A percentile compares a stretch with the other conserved stretches of the same genome.
phyloP scores from a whole-genome alignment of 1,284 basidiomycete genomes.

The Boletellus deceptivus region DNA sequence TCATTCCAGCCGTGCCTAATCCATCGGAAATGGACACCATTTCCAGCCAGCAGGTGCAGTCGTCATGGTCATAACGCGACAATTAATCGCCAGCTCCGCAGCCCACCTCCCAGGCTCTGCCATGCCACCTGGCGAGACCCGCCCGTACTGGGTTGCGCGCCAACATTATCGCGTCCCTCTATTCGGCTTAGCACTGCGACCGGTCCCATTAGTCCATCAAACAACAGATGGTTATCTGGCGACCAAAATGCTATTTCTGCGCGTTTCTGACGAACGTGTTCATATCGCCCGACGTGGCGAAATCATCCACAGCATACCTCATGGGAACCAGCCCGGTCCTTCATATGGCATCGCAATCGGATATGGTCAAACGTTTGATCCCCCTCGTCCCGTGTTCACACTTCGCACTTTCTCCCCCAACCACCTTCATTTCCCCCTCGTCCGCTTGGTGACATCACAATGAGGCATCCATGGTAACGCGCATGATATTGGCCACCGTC shows the following conservation, averaged over 20 bases:
- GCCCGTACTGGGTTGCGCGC: conserved; percentile 18
- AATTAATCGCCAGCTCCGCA: conserved; percentile 6
- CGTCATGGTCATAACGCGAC: neutral
- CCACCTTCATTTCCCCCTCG: too few relatives aligned
- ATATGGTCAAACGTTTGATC: conserved; percentile 1
- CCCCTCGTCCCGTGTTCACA: neutral
- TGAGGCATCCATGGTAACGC: too few relatives aligned
- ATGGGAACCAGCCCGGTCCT: conserved; percentile 13
- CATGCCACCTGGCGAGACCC: conserved; percentile 14
- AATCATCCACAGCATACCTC: conserved; percentile 9
- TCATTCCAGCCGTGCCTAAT: conserved; percentile 6
- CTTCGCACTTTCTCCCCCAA: neutral
- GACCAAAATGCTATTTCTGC: conserved; percentile 17
- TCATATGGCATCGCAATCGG: neutral
- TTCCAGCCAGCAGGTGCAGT: too few relatives aligned
- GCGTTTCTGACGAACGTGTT: conserved; percentile 19
- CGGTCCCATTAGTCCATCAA: conserved; percentile 16
- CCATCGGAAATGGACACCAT: conserved; percentile 26
- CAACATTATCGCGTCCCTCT: too few relatives aligned
- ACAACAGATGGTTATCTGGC: conserved; percentile 25
- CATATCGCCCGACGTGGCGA: conserved; percentile 28
- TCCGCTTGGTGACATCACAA: too few relatives aligned
- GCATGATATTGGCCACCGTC: too few relatives aligned
- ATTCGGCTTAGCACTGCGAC: conserved; percentile 10
- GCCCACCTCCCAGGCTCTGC: neutral